Evolutionary conservation across 257 asterid genomes (phyloP), one percentile per base, ranked within the genome.

Genomic region (Coffea eugenioides): DNA sequence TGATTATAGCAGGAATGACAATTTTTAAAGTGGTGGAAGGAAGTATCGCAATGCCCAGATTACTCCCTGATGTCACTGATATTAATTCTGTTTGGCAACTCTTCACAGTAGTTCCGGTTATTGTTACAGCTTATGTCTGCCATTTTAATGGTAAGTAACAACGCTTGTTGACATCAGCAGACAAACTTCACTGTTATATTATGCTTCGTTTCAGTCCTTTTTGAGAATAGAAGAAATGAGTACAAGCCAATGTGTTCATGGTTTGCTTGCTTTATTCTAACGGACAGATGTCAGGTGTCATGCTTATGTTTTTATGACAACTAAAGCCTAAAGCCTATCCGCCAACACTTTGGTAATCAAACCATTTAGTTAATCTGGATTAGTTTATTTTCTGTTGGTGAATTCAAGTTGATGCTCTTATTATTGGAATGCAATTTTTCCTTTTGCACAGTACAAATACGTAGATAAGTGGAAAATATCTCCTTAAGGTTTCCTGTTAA

Each of bases 61-160:
- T 89, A 69, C 80, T 87, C 45, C 93, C 95, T 20, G 77, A 80
- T 69, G 65, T 84, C 46, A 57, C 78, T 21, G 93, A 86, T 80
- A 27, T 82, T 25, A 69, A 86, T 80, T 90, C 92, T 21, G 52
- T 90, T 54, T 86, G 93, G 89, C 59, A 83, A 20, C 91, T 90
- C 84, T 90, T 90, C 88, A 92, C 91, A 0, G 91, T 85, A 31
- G 92, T 92, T 67, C 97, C 93, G 39, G 91, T 88, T 71, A 87
- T 87, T 21, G 94, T 92, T 13, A 87, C 91, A 1, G 87, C 92
- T 12, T 88, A 87, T 48, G 86, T 90, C 57, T 87, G 93, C 88
- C 94, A 90, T 86, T 92, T 82, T 85, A 92, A 87, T 48, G 97
- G 97, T 92, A 83, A 74, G 71, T 27, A 67, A 20, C 52, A 72